These are phyloP conservation scores for Tolypocladium paradoxum DNA, from an alignment of 2,329 filamentous ascomycete species.

Conservation along the genomic window DNA sequence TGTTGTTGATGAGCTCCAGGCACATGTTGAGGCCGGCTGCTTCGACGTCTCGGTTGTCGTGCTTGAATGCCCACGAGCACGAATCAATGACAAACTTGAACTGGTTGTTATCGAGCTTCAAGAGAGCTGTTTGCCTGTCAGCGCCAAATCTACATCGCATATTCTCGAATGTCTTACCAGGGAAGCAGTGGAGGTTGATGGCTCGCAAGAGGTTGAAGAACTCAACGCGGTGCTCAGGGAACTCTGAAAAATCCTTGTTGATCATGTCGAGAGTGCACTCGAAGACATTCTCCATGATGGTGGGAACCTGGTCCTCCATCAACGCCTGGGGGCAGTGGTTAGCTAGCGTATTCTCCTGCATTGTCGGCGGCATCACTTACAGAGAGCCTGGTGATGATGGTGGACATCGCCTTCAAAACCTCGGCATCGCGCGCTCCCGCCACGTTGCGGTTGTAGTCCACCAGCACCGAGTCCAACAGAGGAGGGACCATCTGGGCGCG, in stretches of 20 bases:
- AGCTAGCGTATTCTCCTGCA: neutral
- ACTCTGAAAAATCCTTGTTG: constrained; percentile 99
- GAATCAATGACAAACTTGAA: constrained; percentile 99
- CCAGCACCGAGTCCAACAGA: constrained; percentile 81
- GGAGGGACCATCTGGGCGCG: constrained; percentile 93
- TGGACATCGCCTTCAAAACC: constrained; percentile 94
- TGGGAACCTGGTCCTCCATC: constrained; percentile 97
- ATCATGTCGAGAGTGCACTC: constrained; percentile 99
- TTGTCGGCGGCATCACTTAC: constrained; percentile 44
- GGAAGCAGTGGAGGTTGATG: constrained; percentile 97
- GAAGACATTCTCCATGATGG: constrained; percentile 97
- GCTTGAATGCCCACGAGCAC: constrained; percentile 99
- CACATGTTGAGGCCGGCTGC: constrained; percentile 97
- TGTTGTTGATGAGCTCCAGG: constrained; percentile 92
- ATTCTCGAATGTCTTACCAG: constrained; percentile 34
- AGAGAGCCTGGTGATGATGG: constrained; percentile 91
- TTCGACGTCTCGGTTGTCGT: constrained; percentile 97
- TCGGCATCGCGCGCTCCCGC: constrained; percentile 92
- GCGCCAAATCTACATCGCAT: neutral
- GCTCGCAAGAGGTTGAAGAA: constrained; percentile 96
- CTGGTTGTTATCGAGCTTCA: constrained; percentile 89
- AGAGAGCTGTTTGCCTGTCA: constrained; percentile 42
- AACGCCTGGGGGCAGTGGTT: constrained; percentile 45
- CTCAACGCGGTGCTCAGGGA: constrained; percentile 96
- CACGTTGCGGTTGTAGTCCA: constrained; percentile 96